A percentile compares a stretch with the other conserved stretches of the same genome.
Evolutionary conservation across 108 stramenopile species (phyloP).

Genomic region (Mayamaea pseudoterrestris): DNA sequence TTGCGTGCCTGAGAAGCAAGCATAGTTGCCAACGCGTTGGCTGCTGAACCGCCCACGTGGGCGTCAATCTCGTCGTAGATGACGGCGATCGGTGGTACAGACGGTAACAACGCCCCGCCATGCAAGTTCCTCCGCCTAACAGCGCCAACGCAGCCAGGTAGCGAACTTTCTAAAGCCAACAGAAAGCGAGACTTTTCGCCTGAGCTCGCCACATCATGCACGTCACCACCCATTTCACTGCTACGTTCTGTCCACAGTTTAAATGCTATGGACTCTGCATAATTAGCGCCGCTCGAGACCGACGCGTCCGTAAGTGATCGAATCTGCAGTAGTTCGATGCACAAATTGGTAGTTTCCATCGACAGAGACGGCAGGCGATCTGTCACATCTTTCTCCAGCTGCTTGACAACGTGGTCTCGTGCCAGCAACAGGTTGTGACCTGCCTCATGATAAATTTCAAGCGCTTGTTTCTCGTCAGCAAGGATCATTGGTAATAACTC

Average conservation of each 20-base stretch:
- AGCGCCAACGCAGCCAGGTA: conserved; percentile 58
- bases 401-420: conserved; percentile 22
- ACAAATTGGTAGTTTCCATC: conserved; percentile 28
- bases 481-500: conserved; percentile 40
- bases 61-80: conserved; percentile 83
- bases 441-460: conserved; percentile 22
- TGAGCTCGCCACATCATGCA: conserved; percentile 57
- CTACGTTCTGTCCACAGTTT: not conserved
- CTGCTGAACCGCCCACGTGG: conserved; percentile 76
- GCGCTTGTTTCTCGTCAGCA: conserved; percentile 31
- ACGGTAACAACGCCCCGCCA: not conserved
- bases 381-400: conserved; percentile 42
- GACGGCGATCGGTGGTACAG: conserved; percentile 41
- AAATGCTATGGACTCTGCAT: not conserved
- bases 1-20: conserved; percentile 45
- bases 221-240: conserved; percentile 25
- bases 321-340: too few species aligned
- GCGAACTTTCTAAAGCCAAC: conserved; percentile 60
- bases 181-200: conserved; percentile 73
- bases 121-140: not conserved
- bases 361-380: conserved; percentile 45
- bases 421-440: conserved; percentile 33
- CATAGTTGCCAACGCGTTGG: conserved; percentile 63
- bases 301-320: not conserved
- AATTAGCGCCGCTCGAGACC: conserved; percentile 9